Evolutionary conservation across 179 eudicot genomes (phyloP), one percentile per base, ranked within the genome.

Genomic region (Beta macrorhiza): DNA sequence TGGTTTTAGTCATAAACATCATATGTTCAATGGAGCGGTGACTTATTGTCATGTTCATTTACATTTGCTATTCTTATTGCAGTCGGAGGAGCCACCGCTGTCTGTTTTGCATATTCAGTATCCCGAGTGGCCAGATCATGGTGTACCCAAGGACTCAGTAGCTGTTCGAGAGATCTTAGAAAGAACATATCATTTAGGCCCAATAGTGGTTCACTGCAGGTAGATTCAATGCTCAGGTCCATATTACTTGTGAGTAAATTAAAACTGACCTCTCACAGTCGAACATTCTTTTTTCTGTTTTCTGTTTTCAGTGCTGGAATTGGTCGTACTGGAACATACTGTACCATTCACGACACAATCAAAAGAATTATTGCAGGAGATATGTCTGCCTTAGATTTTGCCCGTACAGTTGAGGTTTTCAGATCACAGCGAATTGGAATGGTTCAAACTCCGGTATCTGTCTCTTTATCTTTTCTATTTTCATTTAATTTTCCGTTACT

Each of bases 161-260:
- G 93, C 97, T 81, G 98, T 95, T 77, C 92, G 95, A 64, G 95
- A 92, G 80, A 93, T 93, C 79, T 83, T 91, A 56, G 89, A 80
- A 83, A 89, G 90, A 89, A 83, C 87, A 55, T 89, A 68, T 82
- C 52, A 55, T 57, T 74, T 87, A 16, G 95, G 95, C 67, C 97
- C 98, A 70, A 83, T 93, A 75, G 91, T 92, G 72, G 97, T 93
- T 82, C 99, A 93, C 84, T 95, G 99, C 99, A 95, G 99, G 99
- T 95, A 78, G 61, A 65, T 55, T 61, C 77, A 65, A 12, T 80
- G n/a, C 64, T 52, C 74, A 58, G 15, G 51, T 75, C 22, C 3
- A 37, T 6, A 57, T 79, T 22, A 25, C 20, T 72, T 75, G 19
- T 20, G 14, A 15, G 32, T 53, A 47, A 16, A 17, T 52, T 37